Conservation (phyloP, 2,329 filamentous ascomycete species). For the Pseudovirgaria hyperparasitica region DNA sequence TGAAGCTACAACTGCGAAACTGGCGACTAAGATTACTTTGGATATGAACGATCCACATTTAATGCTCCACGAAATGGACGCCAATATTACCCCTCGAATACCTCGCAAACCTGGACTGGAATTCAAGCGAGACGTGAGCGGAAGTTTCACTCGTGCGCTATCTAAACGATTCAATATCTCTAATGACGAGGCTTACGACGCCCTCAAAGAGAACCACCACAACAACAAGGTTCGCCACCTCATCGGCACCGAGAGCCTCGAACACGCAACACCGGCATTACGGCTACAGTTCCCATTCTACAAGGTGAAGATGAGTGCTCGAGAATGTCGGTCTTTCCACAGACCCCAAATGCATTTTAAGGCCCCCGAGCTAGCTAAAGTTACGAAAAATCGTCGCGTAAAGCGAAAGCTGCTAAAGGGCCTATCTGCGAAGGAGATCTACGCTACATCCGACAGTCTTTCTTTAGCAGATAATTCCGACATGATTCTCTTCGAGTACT, state of each 20-base stretch:
- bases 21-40: constrained; percentile 67
- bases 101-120: constrained; percentile 35
- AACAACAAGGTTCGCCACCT: constrained; percentile 81
- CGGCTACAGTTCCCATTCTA: constrained; percentile 95
- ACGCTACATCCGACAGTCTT: constrained; percentile 67
- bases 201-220: constrained; percentile 91
- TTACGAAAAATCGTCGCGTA: constrained; percentile 57
- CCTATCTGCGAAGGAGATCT: constrained; percentile 66
- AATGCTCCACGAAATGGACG: constrained; percentile 65
- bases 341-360: constrained; percentile 65
- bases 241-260: constrained; percentile 79
- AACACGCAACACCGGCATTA: constrained; percentile 84
- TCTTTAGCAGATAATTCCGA: constrained; percentile 81
- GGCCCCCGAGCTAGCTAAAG: constrained; percentile 54
- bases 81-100: constrained; percentile 49
- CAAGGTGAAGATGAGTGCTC: constrained; percentile 62
- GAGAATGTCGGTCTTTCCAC: constrained; percentile 72
- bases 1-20: constrained; percentile 55
- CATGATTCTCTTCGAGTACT: constrained; percentile 84
- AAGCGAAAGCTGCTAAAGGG: constrained; percentile 74
- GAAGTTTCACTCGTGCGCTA: constrained; percentile 59
- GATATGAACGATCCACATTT: constrained; percentile 83
- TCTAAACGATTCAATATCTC: constrained; percentile 85
- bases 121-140: constrained; percentile 53
- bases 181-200: constrained; percentile 91